Base-by-base conservation (phyloP, 2,329 filamentous ascomycete genomes). In the Xylariomycetidae sp. region DNA sequence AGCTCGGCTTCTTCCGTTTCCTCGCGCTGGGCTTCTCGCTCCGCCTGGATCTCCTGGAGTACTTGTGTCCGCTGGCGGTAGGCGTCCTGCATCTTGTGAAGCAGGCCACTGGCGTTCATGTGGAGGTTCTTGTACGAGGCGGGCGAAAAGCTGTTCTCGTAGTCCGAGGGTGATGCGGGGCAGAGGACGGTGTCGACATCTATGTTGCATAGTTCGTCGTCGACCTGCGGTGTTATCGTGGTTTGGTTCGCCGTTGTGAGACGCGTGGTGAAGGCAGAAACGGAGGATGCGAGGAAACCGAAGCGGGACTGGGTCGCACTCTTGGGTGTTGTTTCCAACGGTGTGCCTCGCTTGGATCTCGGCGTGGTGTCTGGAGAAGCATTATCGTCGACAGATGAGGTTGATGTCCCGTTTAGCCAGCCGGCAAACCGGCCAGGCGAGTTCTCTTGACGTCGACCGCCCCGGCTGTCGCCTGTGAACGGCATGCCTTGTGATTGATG, bases 81-180 rank as follows among this genome's bases (percentile, higher is more conserved):
- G 18, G 77, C 77, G 9, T 56, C 58, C 46, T 82, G 80, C 44
- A 81, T 70, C 49, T 64, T 70, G 15, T 59, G 62, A 16, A 82
- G 53, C 4, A 81, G 57, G 4, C 72, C 70, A 4, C 63, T 60
- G 3, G 79, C 78, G 36, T 75, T 77, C 42, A 62, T 57, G 37
- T 76, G 73, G n/a, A 80, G 62, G 49, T 76, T 80, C 51, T 77
- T 78, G 57, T 70, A 82, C 8, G 72, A 70, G 0, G 72, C 65
- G 0, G 76, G 75, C 1, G 76, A 78, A 52, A 78, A 77, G 2
- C 69, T 50, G 25, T 77, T 8, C 20, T 8, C 70, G 23, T 63
- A 56, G 10, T 69, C 63, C 0, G 49, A 44, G 1, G 70, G 61
- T 1, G 60, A 48, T 1, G 56, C 42, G 0, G 75, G 72, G 39